phyloP scores from a whole-genome alignment of 169 alveolate species.

The Plasmodium inui region DNA sequence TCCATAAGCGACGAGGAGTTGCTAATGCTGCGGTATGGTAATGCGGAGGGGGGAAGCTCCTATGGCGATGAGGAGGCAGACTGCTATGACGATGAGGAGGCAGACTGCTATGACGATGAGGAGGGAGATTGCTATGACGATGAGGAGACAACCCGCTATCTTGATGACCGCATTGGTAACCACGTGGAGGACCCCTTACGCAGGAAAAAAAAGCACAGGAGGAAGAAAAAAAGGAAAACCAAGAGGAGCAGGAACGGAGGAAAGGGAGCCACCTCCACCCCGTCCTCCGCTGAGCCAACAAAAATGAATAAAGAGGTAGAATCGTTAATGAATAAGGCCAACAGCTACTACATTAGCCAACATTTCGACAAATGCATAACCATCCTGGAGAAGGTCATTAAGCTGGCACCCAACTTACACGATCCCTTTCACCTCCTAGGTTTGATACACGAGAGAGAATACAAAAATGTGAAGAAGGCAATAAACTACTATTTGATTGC shows the following conservation, averaged over 20 bases:
- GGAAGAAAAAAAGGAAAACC: neutral
- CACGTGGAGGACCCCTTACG: neutral
- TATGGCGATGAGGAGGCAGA: neutral
- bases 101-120: neutral
- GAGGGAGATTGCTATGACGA: neutral
- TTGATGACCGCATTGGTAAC: neutral
- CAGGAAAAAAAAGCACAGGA: constrained; percentile 2
- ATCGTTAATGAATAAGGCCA: constrained; percentile 80
- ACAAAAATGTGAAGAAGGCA: constrained; percentile 87
- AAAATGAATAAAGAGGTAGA: constrained; percentile 80
- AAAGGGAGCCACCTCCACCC: neutral
- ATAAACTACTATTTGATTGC: constrained; percentile 90
- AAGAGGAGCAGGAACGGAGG: neutral
- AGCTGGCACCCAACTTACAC: constrained; percentile 89
- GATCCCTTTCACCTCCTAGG: constrained; percentile 93
- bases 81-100: neutral
- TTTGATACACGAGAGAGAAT: constrained; percentile 90
- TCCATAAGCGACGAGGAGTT: constrained; percentile 69
- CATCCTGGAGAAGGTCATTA: constrained; percentile 85
- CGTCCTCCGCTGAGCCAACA: constrained; percentile 47
- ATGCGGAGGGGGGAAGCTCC: neutral
- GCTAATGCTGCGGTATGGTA: constrained; percentile 10
- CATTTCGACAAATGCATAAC: constrained; percentile 79
- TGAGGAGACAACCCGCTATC: neutral
- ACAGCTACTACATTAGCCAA: constrained; percentile 78